A percentile compares a stretch with the other conserved stretches of the same genome.
phyloP scores from a whole-genome alignment of 2,329 filamentous ascomycete species.

The Penicillium sp. region DNA sequence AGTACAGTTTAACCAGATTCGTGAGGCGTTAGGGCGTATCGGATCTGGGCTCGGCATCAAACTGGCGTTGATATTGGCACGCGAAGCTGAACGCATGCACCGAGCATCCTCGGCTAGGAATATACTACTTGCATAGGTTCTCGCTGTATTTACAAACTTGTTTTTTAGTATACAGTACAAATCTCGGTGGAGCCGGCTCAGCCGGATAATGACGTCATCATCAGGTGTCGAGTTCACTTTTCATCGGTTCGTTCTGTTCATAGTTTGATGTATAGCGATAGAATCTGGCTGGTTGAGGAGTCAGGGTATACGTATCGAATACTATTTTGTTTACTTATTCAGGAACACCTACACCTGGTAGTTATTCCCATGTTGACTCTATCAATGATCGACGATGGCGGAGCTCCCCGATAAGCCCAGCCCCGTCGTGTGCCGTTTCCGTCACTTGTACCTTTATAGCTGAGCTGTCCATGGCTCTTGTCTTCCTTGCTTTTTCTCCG shows the following conservation, averaged over 20 bases:
- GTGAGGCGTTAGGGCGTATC: conserved; percentile 24
- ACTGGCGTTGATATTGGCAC: conserved; percentile 30
- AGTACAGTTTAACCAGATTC: conserved; percentile 28
- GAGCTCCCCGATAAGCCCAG: neutral
- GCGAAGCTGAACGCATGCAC: conserved; percentile 12
- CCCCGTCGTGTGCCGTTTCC: conserved; percentile 18
- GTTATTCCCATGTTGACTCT: neutral
- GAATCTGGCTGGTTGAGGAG: neutral
- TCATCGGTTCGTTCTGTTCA: neutral
- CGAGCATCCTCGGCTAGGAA: neutral
- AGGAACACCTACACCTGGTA: neutral
- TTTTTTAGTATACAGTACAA: neutral
- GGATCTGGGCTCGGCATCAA: conserved; percentile 35
- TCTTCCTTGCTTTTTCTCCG: neutral
- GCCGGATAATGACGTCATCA: conserved; percentile 16
- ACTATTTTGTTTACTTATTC: neutral
- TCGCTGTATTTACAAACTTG: neutral
- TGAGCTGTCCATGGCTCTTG: conserved; percentile 5
- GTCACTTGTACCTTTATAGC: conserved; percentile 2
- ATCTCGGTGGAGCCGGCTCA: conserved; percentile 4
- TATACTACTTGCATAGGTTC: neutral
- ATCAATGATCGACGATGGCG: neutral
- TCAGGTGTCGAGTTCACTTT: neutral
- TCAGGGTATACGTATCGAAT: neutral
- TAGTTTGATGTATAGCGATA: neutral